Percentiles rank a stretch among this genome's conserved stretches.
Evolutionary conservation across 768 basidiomycete species (phyloP).

Genomic region (Cyathus striatus): DNA sequence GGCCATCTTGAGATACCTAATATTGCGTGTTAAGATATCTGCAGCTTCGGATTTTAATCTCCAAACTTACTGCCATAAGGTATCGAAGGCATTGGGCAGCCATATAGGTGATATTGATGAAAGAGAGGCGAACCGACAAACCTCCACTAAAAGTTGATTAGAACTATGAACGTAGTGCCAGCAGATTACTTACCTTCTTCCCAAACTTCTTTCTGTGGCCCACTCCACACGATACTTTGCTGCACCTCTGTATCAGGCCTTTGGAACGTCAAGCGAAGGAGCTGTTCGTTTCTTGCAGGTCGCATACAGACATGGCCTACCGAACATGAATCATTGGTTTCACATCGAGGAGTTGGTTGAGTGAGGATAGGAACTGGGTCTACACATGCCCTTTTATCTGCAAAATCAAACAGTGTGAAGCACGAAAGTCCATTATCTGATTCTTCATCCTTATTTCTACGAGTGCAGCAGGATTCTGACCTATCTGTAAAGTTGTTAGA

Average conservation of each 20-base stretch:
- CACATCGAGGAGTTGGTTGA: conserved; percentile 10
- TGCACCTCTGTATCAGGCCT: conserved; percentile 8
- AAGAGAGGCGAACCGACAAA: conserved; percentile 45
- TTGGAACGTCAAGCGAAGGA: conserved; percentile 52
- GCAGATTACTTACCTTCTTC: conserved; percentile 50
- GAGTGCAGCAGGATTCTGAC: too few species aligned
- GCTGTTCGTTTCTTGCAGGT: conserved; percentile 41
- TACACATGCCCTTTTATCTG: conserved; percentile 38
- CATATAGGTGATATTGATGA: conserved; percentile 34
- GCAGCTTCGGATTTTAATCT: background rate
- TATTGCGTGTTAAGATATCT: background rate
- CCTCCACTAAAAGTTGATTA: conserved; percentile 36
- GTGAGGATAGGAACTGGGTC: conserved; percentile 54
- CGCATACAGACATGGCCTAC: conserved; percentile 41
- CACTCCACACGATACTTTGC: conserved; percentile 62
- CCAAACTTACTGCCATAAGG: conserved; percentile 52
- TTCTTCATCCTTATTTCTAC: too few species aligned
- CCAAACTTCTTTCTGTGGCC: conserved; percentile 58
- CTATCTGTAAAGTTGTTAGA: too few species aligned
- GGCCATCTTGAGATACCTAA: conserved; percentile 58
- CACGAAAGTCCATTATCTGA: conserved; percentile 30
- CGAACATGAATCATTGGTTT: conserved; percentile 18
- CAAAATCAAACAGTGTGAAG: conserved; percentile 31
- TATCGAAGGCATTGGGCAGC: conserved; percentile 28
- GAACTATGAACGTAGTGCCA: background rate